A percentile compares a stretch with the other conserved stretches of the same genome.
phyloP scores from a whole-genome alignment of 2,329 filamentous ascomycete genomes.

The Scortechinia acanthostroma region DNA sequence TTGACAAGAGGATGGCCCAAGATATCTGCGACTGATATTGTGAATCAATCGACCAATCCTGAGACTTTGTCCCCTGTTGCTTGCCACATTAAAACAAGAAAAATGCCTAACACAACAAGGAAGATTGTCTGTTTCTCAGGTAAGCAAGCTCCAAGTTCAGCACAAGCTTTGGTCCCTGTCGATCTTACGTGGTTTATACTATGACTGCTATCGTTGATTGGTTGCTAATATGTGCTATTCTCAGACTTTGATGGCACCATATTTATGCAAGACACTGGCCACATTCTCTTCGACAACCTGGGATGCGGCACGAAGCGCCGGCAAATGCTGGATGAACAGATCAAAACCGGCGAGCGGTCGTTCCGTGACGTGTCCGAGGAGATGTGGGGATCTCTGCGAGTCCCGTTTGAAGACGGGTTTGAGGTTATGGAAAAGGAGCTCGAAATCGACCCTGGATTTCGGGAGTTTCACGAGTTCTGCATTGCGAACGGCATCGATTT shows the following conservation, averaged over 20 bases:
- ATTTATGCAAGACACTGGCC: slow-evolving; percentile 66
- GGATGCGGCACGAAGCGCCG: slow-evolving; percentile 52
- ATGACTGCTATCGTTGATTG: slow-evolving; percentile 5
- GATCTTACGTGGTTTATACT: background rate
- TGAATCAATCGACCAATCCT: no score
- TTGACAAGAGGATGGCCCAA: no score
- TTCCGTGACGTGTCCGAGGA: slow-evolving; percentile 68
- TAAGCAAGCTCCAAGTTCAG: slow-evolving; percentile 10
- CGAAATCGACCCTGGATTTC: slow-evolving; percentile 58
- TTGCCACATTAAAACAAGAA: no score
- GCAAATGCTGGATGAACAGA: slow-evolving; percentile 51
- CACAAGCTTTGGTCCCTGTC: no score
- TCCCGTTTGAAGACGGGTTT: slow-evolving; percentile 64
- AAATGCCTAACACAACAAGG: slow-evolving; percentile 14
- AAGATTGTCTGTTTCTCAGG: slow-evolving; percentile 35
- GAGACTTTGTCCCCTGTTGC: no score
- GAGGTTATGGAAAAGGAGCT: slow-evolving; percentile 52
- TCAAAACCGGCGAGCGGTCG: slow-evolving; percentile 56
- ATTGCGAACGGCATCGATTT: slow-evolving; percentile 56
- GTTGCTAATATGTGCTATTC: slow-evolving; percentile 5
- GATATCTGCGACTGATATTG: no score
- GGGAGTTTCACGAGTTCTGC: slow-evolving; percentile 58
- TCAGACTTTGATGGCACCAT: slow-evolving; percentile 67
- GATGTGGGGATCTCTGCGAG: slow-evolving; percentile 62
- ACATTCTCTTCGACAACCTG: slow-evolving; percentile 60